A percentile compares a stretch with the other conserved stretches of the same genome.
phyloP scores from a whole-genome alignment of 805 yeast species.

The Ogataea henricii region DNA sequence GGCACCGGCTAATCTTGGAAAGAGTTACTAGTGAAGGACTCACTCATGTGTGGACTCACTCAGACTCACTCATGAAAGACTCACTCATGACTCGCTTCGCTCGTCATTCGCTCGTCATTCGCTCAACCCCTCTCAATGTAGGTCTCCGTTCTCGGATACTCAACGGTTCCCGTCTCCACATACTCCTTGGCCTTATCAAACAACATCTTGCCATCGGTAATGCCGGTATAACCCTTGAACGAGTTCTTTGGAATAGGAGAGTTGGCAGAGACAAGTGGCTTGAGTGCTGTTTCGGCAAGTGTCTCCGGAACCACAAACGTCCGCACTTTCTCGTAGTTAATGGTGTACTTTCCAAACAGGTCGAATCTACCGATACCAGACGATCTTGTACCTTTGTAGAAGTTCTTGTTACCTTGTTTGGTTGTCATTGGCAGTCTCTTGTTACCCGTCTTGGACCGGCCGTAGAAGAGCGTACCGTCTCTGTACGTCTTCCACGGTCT shows the following conservation, averaged over 20 bases:
- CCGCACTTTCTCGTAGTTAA: conserved; percentile 84
- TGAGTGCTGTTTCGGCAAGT: conserved; percentile 42
- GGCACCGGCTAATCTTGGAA: too few species aligned
- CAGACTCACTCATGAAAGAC: neutral
- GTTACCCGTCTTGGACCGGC: conserved; percentile 73
- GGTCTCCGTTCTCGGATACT: conserved; percentile 32
- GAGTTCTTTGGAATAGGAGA: conserved; percentile 70
- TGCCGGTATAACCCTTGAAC: conserved; percentile 66
- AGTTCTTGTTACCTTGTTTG: conserved; percentile 91
- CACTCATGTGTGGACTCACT: neutral
- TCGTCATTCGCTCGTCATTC: neutral
- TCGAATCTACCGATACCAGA: conserved; percentile 88
- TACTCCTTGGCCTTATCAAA: conserved; percentile 73
- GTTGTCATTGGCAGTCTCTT: conserved; percentile 84
- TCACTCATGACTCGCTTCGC: neutral
- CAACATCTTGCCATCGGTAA: conserved; percentile 72
- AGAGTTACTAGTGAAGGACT: too few species aligned
- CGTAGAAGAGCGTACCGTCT: conserved; percentile 85
- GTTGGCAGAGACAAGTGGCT: conserved; percentile 76
- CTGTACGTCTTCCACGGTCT: conserved; percentile 89
- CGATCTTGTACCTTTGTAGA: conserved; percentile 95
- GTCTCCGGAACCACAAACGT: conserved; percentile 80
- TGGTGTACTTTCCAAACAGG: conserved; percentile 67
- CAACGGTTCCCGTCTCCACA: conserved; percentile 68
- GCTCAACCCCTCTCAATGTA: conserved; percentile 36